Evolutionary conservation across 23 red algal genomes (phyloP), one percentile per base, ranked within the genome.

Genomic region (Rhodosorus marinus): DNA sequence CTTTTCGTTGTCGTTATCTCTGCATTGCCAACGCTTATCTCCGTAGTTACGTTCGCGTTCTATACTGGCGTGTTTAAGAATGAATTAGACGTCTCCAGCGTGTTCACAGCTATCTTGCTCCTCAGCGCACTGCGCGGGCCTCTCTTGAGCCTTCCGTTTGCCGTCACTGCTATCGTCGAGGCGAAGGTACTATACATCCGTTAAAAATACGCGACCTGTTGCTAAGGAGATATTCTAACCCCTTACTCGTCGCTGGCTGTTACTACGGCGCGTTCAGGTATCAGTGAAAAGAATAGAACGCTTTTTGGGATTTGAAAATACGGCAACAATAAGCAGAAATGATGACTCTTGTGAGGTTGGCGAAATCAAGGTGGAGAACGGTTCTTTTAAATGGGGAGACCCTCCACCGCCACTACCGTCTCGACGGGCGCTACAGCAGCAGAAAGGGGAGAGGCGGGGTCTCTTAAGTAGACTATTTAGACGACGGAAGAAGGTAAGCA

Each of bases 41-140:
- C 70, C 2, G 83, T 79, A 17, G 70, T 80, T 24, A 92, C 83
- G 5, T 92, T 92, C 66, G 57, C 72, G 17, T 92, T 92, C 57
- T 92, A 67, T 65, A 66, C 33, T 17, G 83, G 59, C 25, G 83
- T 92, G 5, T 92, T 92, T 34, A 55, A 54, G 19, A 35, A 80
- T 24, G 59, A 55, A 26, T 55, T 98, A 31, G 64, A 73, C 7
- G 74, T 80, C 9, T 72, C 90, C 0, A 31, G 49, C 41, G 62
- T 86, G 23, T 98, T 98, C 46, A 73, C 90, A 4, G 90, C 66
- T 23, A 54, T 98, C 3, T 56, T 69, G 11, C 28, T 98, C 20
- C 52, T 98, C 26, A 98, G 86, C 62, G 65, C 81, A 25, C 59
- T 98, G 15, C 77, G 90, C 0, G 42, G 59, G 32, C 90, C 90